phyloP scores from a whole-genome alignment of 2,329 filamentous ascomycete species.

The Chaetomiaceae sp. region DNA sequence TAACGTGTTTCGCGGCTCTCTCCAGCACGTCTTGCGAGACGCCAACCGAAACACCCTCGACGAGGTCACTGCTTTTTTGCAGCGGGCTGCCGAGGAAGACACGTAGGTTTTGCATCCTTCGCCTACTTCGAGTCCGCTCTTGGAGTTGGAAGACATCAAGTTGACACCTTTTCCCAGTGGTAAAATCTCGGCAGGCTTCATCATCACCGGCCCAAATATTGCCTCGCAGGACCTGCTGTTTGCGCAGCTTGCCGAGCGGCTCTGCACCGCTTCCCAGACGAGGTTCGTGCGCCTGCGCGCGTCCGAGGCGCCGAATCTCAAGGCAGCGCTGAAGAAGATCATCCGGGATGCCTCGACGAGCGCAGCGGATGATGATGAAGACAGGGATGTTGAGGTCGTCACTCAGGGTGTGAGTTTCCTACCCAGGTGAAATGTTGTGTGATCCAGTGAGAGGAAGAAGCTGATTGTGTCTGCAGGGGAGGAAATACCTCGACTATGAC shows the following conservation, averaged over 20 bases:
- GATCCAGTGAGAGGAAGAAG: not conserved
- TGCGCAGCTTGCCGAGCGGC: slow-evolving; percentile 57
- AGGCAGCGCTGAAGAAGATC: slow-evolving; percentile 65
- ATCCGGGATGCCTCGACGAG: slow-evolving; percentile 60
- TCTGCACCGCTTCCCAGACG: slow-evolving; percentile 44
- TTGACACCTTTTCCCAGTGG: slow-evolving; percentile 25
- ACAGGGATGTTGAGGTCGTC: slow-evolving; percentile 41
- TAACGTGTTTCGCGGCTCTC: too few species aligned
- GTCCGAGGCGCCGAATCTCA: slow-evolving; percentile 67
- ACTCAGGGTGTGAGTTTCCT: slow-evolving; percentile 42
- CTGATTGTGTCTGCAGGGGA: slow-evolving; percentile 40
- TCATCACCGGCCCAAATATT: slow-evolving; percentile 74
- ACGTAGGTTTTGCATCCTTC: slow-evolving; percentile 18
- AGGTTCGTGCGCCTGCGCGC: slow-evolving; percentile 64
- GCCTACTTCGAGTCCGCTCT: too few species aligned
- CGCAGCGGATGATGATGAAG: slow-evolving; percentile 47
- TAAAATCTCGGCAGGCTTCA: slow-evolving; percentile 64
- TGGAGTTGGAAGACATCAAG: not conserved
- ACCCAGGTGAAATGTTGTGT: not conserved
- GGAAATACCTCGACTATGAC: slow-evolving; percentile 71
- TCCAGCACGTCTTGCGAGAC: slow-evolving; percentile 51
- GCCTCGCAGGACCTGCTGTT: slow-evolving; percentile 72
- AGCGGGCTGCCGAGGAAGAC: slow-evolving; percentile 30
- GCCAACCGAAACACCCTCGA: slow-evolving; percentile 58
- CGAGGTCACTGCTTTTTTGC: slow-evolving; percentile 53